phyloP scores from a whole-genome alignment of 495 filamentous ascomycete genomes.

The Parathielavia hyrcaniae region DNA sequence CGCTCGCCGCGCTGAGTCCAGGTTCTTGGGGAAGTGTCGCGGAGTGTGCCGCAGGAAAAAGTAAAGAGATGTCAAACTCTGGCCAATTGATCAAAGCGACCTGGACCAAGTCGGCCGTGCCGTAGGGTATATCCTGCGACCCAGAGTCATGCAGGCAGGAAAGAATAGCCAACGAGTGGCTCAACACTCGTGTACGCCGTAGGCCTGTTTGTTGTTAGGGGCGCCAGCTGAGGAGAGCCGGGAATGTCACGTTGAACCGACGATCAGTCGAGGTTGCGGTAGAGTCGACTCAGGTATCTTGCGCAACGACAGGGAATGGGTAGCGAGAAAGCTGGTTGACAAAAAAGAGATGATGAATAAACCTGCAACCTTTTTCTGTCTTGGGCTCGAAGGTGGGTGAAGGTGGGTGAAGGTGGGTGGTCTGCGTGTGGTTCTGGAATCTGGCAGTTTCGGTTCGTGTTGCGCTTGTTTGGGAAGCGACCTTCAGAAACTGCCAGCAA shows the following conservation, averaged over 20 bases:
- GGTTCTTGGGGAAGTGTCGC: background rate
- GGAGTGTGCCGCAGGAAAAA: too few relatives aligned
- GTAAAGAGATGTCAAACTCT: background rate
- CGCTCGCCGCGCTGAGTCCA: background rate
- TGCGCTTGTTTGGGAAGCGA: too few relatives aligned
- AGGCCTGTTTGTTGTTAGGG: background rate
- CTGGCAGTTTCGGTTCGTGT: too few relatives aligned
- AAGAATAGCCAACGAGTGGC: constrained; percentile 23
- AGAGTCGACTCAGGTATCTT: background rate
- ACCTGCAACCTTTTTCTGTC: background rate
- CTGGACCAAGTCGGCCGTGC: constrained; percentile 12
- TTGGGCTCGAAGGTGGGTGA: too few relatives aligned
- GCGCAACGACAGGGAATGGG: too few relatives aligned
- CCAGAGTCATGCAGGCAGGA: constrained; percentile 25
- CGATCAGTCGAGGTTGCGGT: constrained; percentile 1
- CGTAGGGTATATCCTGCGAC: constrained; percentile 25
- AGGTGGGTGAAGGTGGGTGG: too few relatives aligned
- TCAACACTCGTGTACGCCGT: constrained; percentile 9
- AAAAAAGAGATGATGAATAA: background rate
- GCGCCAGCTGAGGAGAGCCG: background rate
- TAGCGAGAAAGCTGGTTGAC: too few relatives aligned
- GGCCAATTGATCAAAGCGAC: background rate
- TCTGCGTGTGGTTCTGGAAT: too few relatives aligned
- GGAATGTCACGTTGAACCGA: constrained; percentile 9
- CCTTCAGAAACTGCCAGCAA: too few relatives aligned